phyloP scores from a whole-genome alignment of 108 stramenopile genomes.

The Cyclotella choctawhatcheeana region DNA sequence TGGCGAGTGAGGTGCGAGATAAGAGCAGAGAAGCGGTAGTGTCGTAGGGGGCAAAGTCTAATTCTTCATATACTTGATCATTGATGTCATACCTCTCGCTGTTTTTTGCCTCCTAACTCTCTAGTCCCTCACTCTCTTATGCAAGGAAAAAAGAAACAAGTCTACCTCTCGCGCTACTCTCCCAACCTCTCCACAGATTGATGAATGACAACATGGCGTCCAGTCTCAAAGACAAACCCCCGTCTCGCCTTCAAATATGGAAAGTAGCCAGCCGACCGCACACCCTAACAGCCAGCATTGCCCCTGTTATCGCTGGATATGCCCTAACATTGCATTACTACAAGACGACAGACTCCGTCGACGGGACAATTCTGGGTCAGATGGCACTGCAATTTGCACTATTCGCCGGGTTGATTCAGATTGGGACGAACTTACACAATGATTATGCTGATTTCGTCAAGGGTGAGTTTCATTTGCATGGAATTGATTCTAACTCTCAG shows the following conservation, averaged over 20 bases:
- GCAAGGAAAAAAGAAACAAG: neutral
- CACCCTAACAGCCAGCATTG: conserved; percentile 84
- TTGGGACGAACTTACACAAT: conserved; percentile 91
- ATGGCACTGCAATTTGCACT: conserved; percentile 42
- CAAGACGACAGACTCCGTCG: neutral
- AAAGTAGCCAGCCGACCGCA: conserved; percentile 83
- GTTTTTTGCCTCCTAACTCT: too few relatives aligned
- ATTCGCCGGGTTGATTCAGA: conserved; percentile 67
- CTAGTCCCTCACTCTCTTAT: too few relatives aligned
- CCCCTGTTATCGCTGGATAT: conserved; percentile 74
- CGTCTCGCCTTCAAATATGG: conserved; percentile 81
- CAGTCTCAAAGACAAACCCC: conserved; percentile 29
- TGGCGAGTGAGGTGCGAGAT: too few relatives aligned
- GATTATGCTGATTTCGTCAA: conserved; percentile 92
- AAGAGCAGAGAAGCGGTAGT: too few relatives aligned
- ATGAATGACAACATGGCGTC: neutral
- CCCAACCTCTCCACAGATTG: neutral
- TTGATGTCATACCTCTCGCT: too few relatives aligned
- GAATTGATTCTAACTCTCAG: too few relatives aligned
- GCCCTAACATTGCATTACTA: conserved; percentile 33
- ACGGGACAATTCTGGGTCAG: neutral
- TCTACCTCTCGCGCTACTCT: neutral
- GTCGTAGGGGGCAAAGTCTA: too few relatives aligned
- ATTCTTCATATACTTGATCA: too few relatives aligned
- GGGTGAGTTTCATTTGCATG: conserved; percentile 2